phyloP scores from a whole-genome alignment of 805 yeast genomes.

The Wickerhamiella occidentalis region DNA sequence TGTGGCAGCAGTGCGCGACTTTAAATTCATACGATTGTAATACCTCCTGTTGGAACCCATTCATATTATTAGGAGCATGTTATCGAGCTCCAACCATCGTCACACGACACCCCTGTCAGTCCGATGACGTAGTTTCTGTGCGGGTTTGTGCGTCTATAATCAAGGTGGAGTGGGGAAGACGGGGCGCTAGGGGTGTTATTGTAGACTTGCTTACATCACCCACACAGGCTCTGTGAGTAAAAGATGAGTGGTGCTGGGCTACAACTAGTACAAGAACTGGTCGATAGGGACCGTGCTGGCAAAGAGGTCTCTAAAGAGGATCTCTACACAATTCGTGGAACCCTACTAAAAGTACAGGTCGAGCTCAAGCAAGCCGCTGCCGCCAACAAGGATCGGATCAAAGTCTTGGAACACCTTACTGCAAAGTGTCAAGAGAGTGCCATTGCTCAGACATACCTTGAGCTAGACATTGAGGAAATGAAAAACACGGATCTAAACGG shows the following conservation, averaged over 20 bases:
- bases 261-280: background rate
- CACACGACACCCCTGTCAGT: no score
- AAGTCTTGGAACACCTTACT: background rate
- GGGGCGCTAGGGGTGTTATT: no score
- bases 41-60: no score
- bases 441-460: background rate
- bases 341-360: background rate
- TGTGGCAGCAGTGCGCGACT: no score
- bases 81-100: no score
- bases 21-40: no score
- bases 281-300: background rate
- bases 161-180: no score
- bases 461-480: background rate
- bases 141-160: no score
- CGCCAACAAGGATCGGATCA: background rate
- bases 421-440: background rate
- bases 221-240: no score
- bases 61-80: no score
- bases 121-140: no score
- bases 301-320: background rate
- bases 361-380: background rate
- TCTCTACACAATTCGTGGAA: background rate
- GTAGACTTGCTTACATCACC: no score
- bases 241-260: background rate
- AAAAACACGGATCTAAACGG: background rate